Evolutionary conservation across 345 rosid species (phyloP), one percentile per base, ranked within the genome.

Genomic region (Eucalyptus cloeziana): DNA sequence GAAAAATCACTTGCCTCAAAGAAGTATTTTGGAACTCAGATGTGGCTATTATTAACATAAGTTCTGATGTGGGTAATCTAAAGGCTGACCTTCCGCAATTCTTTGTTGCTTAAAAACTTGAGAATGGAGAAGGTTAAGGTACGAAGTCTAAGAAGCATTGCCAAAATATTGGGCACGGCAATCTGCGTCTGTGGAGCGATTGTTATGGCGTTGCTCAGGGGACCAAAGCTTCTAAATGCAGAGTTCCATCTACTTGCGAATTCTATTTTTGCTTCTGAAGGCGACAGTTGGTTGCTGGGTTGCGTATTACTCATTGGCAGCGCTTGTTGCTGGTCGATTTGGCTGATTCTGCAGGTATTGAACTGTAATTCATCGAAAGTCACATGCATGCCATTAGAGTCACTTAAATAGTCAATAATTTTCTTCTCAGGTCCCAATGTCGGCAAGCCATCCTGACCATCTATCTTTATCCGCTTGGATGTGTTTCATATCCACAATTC

Each of bases 261-360:
- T 13, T 90, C 93, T 19, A 13, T 91, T 13, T 54, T 91, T 25
- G 92, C 90, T 54, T 67, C 88, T 49, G 88, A 87, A 9, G 87
- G 69, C 33, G 88, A 80, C 56, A 93, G 91, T 71, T 96, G 97
- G 97, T 87, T 96, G 89, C 69, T 94, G 86, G 98, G 99, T 40
- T 95, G 95, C 88, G 81, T 94, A 31, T 92, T 93, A 76, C 92
- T 96, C 86, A 94, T 96, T 49, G 93, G 91, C 87, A 94, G 96
- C 88, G 37, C 94, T 56, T 91, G 89, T 87, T 96, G 94, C 92
- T 97, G 99, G 98, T 94, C 98, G 27, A 67, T 91, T 86, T 95
- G 98, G 99, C 90, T 96, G 49, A 94, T 93, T 91, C 91, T 96
- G 54, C 98, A 96, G 97, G 99, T 95, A 91, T 52, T 86, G 31